Evolutionary conservation across 768 basidiomycete species (phyloP), one percentile per base, ranked within the genome.

Genomic region (Tulasnella sp.): DNA sequence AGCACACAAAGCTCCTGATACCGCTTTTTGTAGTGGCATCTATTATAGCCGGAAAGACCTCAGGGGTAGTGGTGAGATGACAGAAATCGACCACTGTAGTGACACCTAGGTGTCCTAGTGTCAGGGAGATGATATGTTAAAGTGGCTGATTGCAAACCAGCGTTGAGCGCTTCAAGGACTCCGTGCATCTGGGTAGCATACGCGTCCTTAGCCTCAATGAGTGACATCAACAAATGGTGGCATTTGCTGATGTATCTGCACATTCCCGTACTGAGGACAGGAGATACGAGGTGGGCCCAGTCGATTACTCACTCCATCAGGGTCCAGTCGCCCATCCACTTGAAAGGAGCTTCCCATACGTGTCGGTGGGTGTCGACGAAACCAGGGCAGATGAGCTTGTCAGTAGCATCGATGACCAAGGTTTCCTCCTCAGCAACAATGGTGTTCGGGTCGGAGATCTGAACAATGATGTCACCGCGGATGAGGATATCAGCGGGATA

Each of bases 311-410:
- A 57, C 55, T 57, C 55, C 12, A 46, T n/a, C 43, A 57, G 35
- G 9, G 55, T 57, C 55, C 55, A 57, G 41, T 57, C 55, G 7
- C 55, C 55, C 55, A 57, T 57, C 40, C 40, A 57, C 11, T 42
- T 45, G 32, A 45, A 57, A 4, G 55, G 42, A 23, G 29, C 41
- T 32, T 57, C 55, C 55, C 55, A 57, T 27, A 57, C 55, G 27
- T 57, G 55, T 27, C 55, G 25, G n/a, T 57, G 55, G 3, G 55
- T 57, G 34, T 57, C 55, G 3, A 57, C 45, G 21, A 57, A 57
- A 17, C 55, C 55, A 1, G 55, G 55, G 11, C 41, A 43, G 43
- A 57, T n/a, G 23, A 57, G 41, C 27, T 57, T 57, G 45, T 57
- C 34, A 1, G 55, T 57, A 12, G 55, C 55, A 32, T 57, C 55